Percentiles rank a stretch among this genome's conserved stretches.
phyloP scores from a whole-genome alignment of 148 eudicot genomes.

The Rhododendron ovatum region DNA sequence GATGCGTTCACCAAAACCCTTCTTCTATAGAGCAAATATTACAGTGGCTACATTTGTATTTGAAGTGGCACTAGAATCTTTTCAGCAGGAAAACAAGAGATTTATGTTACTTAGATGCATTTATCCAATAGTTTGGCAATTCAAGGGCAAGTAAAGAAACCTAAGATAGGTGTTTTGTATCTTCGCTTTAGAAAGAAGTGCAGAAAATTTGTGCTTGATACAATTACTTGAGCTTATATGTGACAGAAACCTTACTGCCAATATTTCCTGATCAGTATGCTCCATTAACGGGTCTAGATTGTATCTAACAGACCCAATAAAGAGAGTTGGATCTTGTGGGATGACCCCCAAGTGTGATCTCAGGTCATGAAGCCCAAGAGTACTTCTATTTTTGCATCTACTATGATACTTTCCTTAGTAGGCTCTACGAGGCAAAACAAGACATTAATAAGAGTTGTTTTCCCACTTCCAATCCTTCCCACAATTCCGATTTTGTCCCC shows the following conservation, averaged over 20 bases:
- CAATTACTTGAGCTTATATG: background rate
- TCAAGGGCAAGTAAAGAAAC: no score
- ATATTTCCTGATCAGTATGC: constrained; percentile 11
- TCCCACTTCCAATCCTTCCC: constrained; percentile 5
- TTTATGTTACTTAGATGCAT: no score
- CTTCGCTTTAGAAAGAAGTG: background rate
- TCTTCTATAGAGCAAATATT: background rate
- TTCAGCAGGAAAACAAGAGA: background rate
- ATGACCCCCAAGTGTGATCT: constrained; percentile 13
- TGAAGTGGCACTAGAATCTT: background rate
- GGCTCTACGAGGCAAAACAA: constrained; percentile 12
- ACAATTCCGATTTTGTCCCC: constrained; percentile 10
- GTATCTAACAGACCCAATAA: constrained; percentile 9
- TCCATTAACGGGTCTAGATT: constrained; percentile 5
- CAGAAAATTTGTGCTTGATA: background rate
- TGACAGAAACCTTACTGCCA: constrained; percentile 8
- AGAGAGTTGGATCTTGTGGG: constrained; percentile 12
- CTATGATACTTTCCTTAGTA: background rate
- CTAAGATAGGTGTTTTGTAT: background rate
- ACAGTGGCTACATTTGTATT: background rate
- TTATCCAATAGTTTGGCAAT: no score
- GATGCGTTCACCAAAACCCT: background rate
- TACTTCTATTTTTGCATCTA: background rate
- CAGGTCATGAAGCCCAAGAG: background rate
- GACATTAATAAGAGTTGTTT: constrained; percentile 1